Percentiles rank a stretch among this genome's conserved stretches.
Conservation (phyloP, 2,329 filamentous ascomycete genomes). For the Colletotrichum scovillei region DNA sequence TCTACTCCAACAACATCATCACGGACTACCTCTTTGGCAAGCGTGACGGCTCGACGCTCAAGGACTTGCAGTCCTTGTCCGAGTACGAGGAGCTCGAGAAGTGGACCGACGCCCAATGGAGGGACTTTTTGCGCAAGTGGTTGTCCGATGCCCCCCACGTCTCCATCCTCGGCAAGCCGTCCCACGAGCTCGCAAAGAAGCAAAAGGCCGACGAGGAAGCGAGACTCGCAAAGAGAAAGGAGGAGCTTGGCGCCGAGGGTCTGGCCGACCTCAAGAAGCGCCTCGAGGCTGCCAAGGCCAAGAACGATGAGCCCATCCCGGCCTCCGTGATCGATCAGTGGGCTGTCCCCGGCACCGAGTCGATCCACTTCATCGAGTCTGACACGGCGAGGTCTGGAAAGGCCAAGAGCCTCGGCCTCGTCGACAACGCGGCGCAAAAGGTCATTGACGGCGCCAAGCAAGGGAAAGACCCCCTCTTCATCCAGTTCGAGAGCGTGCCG, state of each 20-base stretch:
- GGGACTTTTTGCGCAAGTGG: constrained; percentile 83
- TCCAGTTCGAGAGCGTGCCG: constrained; percentile 96
- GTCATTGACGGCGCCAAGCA: constrained; percentile 76
- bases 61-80: constrained; percentile 64
- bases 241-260: constrained; percentile 84
- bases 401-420: constrained; percentile 76
- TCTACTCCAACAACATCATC: constrained; percentile 88
- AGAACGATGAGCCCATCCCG: constrained; percentile 91
- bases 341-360: constrained; percentile 85
- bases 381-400: constrained; percentile 84
- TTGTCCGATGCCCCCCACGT: constrained; percentile 87
- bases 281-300: constrained; percentile 84
- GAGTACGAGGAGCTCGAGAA: constrained; percentile 77
- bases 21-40: constrained; percentile 92
- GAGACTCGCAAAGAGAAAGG: constrained; percentile 81
- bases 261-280: constrained; percentile 79
- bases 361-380: constrained; percentile 94
- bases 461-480: constrained; percentile 78
- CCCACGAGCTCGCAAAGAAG: constrained; percentile 80
- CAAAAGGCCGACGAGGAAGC: constrained; percentile 85
- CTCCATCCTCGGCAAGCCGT: constrained; percentile 89
- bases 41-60: constrained; percentile 82
- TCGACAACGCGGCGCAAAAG: constrained; percentile 77
- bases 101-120: constrained; percentile 90
- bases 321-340: constrained; percentile 83